These are phyloP conservation scores for Trichoderma pleuroti DNA, from an alignment of 2,329 filamentous ascomycete species.

Conservation along the genomic window DNA sequence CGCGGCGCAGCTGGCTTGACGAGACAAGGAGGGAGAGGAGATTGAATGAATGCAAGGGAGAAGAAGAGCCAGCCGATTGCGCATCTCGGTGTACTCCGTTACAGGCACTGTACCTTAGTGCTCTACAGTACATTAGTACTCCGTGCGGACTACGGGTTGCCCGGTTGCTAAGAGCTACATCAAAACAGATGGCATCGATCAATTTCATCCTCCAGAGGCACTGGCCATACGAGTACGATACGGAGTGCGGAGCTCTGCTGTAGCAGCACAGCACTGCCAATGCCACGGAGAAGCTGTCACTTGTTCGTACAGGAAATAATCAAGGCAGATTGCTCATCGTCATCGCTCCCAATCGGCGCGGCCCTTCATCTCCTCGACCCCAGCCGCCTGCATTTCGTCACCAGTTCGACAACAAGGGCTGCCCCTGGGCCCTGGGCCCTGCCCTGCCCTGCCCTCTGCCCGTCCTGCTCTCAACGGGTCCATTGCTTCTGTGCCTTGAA, in stretches of 20 bases:
- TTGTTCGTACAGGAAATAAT: background rate
- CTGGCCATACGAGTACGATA: background rate
- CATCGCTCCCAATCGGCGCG: background rate
- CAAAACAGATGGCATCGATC: background rate
- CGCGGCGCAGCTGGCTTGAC: background rate
- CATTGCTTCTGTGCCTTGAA: background rate
- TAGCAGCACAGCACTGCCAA: background rate
- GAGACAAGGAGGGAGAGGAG: background rate
- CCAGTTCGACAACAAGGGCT: conserved; percentile 12
- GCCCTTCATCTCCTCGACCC: conserved; percentile 5
- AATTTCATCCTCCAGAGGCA: background rate
- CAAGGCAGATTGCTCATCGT: background rate
- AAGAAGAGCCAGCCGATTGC: background rate
- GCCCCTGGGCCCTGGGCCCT: background rate
- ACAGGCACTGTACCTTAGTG: background rate
- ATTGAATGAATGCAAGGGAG: conserved; percentile 2
- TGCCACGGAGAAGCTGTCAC: background rate
- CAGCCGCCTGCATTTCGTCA: conserved; percentile 5
- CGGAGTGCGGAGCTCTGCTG: background rate
- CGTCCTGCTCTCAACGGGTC: background rate
- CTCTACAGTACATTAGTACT: background rate
- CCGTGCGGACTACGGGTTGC: background rate
- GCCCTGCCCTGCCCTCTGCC: too few species aligned
- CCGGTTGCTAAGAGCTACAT: background rate
- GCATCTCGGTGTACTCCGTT: background rate